Evolutionary conservation across 768 basidiomycete genomes (phyloP), one percentile per base, ranked within the genome.

Genomic region (Pulveroboletus ravenelii): DNA sequence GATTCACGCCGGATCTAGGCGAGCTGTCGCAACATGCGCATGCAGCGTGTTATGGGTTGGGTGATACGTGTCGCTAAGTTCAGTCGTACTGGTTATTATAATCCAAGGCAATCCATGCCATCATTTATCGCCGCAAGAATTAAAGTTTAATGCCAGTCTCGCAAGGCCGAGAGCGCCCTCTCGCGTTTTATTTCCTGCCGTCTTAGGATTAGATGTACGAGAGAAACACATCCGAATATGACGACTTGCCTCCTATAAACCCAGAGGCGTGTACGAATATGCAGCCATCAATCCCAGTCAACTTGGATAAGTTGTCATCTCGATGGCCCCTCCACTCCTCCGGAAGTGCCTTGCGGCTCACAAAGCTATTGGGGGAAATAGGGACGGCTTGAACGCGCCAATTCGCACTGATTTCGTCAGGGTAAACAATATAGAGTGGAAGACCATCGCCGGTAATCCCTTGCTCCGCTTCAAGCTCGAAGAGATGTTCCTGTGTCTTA

Each of bases 311-410:
- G 40, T 79, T 78, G 10, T 89, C 87, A 66, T 98, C 95, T 41
- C 96, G 77, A 35, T 93, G 70, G 6, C 96, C 96, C 54, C 94
- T 79, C 96, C 96, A 99, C 55, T 77, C 74, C 62, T 96, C 93
- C 2, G 96, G 96, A 36, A 99, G 74, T 2, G 93, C 84, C 69
- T 95, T 96, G 29, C 95, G 79, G 67, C 87, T 93, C 63, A 85
- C 80, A 59, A 98, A 99, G 63, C 87, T 89, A 58, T 89, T 88
- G 1, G 89, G 74, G 0, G 83, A 74, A 41, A 84, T 69, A 6
- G 95, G 87, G 15, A 99, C 89, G 7, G 95, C 94, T 65, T 98
- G 95, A 40, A 99, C 71, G 37, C 96, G 84, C 94, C 94, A 99
- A 62, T 77, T 84, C 6, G 73, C 77, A 39, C 58, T 74, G 1